Conservation (phyloP, 371 early-diverging fungal species). For the Entomophthora muscae region DNA sequence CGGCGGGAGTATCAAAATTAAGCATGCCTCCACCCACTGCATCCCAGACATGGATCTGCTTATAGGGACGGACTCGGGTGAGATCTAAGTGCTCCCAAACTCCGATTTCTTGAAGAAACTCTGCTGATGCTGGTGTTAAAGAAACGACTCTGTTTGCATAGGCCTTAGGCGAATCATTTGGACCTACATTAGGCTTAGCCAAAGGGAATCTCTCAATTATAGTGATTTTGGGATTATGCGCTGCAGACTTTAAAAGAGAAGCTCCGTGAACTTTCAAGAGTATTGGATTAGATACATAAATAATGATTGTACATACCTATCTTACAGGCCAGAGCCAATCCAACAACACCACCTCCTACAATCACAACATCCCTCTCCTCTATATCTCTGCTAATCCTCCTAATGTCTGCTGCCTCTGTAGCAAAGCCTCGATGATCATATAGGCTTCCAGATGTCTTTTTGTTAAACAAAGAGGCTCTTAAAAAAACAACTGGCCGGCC, state of each 20-base stretch:
- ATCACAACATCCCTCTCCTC: constrained; percentile 39
- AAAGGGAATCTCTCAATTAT: not conserved
- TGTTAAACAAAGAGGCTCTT: not conserved
- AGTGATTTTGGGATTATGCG: constrained; percentile 1
- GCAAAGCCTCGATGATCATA: not conserved
- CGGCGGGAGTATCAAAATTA: constrained; percentile 28
- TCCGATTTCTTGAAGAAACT: constrained; percentile 32
- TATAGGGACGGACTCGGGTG: constrained; percentile 31
- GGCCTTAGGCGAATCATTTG: not conserved
- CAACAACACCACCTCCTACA: constrained; percentile 89
- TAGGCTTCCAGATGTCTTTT: not conserved
- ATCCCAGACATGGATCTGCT: constrained; percentile 57
- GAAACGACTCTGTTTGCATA: constrained; percentile 12
- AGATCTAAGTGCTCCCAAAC: constrained; percentile 34
- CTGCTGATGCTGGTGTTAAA: constrained; percentile 23
- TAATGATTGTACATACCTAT: constrained; percentile 28
- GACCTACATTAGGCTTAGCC: not conserved
- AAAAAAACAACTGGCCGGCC: too few relatives aligned
- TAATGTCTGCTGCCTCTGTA: not conserved
- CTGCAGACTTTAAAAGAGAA: not conserved
- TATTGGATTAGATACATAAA: not conserved
- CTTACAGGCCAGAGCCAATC: constrained; percentile 64
- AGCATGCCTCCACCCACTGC: constrained; percentile 42
- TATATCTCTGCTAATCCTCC: not conserved
- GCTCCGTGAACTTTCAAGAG: not conserved